phyloP scores from a whole-genome alignment of 305 asterid genomes.

The Fraxinus paxiana region DNA sequence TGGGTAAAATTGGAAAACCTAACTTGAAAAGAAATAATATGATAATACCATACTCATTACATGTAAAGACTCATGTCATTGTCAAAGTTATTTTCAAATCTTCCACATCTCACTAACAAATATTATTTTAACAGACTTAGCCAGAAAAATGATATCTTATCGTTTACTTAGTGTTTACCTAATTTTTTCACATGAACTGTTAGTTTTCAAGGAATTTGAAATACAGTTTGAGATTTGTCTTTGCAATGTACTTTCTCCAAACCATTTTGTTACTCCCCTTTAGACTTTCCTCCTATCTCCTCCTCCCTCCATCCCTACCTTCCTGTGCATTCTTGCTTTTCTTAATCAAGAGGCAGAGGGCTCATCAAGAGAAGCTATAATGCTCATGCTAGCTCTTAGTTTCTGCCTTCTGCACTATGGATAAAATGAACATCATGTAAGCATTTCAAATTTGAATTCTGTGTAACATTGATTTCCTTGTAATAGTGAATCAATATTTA shows the following conservation, averaged over 20 bases:
- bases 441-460: not conserved
- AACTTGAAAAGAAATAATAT: not conserved
- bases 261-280: not conserved
- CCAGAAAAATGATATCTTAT: not conserved
- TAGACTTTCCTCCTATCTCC: not conserved
- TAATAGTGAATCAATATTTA: not conserved
- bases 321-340: not conserved
- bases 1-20: not conserved
- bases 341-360: not conserved
- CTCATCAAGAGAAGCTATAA: not conserved
- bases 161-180: not conserved
- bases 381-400: not conserved
- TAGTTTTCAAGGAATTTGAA: not conserved
- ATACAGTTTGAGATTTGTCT: not conserved
- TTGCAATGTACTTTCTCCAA: not conserved
- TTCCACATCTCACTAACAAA: not conserved
- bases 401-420: not conserved
- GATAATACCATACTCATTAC: not conserved
- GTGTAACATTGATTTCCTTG: not conserved
- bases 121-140: not conserved
- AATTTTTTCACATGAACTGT: not conserved
- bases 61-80: not conserved
- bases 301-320: not conserved
- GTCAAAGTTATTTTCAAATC: not conserved
- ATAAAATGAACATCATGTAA: not conserved